Conservation (phyloP, 176 grass and related monocot genomes). For the Aegilops longissima region DNA sequence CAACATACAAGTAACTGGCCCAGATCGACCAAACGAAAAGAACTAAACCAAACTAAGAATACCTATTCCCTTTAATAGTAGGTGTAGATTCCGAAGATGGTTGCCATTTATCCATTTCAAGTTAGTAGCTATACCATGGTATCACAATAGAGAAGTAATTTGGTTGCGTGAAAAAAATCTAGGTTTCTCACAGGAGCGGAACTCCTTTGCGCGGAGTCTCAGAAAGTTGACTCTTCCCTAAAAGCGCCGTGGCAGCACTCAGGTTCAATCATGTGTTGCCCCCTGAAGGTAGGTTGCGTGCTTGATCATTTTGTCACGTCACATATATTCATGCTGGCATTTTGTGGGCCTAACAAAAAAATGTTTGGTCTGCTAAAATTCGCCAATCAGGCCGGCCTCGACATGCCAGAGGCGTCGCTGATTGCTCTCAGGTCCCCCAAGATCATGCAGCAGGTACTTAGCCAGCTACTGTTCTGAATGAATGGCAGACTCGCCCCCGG, state of each 20-base stretch:
- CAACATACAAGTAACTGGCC: no score
- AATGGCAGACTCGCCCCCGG: no score
- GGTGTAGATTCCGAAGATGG: no score
- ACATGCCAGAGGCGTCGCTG: slow-evolving; percentile 89
- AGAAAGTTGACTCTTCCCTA: slow-evolving; percentile 50
- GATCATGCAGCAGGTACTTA: no score
- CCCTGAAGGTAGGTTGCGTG: slow-evolving; percentile 60
- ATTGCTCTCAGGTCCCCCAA: slow-evolving; percentile 90
- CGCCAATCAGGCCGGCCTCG: slow-evolving; percentile 82
- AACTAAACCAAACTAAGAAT: no score
- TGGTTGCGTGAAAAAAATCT: background rate
- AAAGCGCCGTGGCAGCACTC: slow-evolving; percentile 87
- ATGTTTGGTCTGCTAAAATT: background rate
- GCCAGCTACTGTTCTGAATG: no score
- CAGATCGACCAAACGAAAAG: no score
- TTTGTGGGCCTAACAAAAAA: background rate
- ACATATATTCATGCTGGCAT: no score
- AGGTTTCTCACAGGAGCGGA: slow-evolving; percentile 82
- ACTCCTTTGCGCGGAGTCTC: slow-evolving; percentile 48
- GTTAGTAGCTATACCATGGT: no score
- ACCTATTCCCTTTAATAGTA: no score
- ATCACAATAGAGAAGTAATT: no score
- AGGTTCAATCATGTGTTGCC: slow-evolving; percentile 87
- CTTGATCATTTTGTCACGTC: background rate
- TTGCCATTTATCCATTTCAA: no score